Conservation (phyloP, 495 filamentous ascomycete genomes). For the Peziza echinospora region DNA sequence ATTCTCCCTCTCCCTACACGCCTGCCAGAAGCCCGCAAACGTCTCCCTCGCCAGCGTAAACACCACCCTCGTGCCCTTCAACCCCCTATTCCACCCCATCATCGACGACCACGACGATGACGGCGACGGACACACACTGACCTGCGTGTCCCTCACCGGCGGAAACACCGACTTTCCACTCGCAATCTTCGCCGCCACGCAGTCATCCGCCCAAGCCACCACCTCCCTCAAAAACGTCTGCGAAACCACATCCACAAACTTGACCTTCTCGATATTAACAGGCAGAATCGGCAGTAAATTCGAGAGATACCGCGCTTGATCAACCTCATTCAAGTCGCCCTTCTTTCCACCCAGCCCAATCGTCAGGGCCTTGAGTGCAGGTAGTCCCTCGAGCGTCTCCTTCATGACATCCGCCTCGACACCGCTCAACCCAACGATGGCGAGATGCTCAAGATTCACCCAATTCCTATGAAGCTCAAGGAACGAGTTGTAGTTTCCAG, state of each 20-base stretch:
- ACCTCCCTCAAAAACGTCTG: background rate
- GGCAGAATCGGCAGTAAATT: background rate
- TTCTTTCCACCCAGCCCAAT: conserved; percentile 10
- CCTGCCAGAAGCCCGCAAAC: too few relatives aligned
- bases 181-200: too few relatives aligned
- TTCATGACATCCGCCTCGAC: conserved; percentile 4
- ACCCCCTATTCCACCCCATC: too few relatives aligned
- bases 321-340: conserved; percentile 9
- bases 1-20: too few relatives aligned
- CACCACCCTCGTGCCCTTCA: too few relatives aligned
- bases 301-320: too few relatives aligned
- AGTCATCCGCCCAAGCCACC: background rate
- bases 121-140: too few relatives aligned
- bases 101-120: too few relatives aligned
- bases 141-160: too few relatives aligned
- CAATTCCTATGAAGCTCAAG: conserved; percentile 11
- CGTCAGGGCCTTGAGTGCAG: conserved; percentile 6
- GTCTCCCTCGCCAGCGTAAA: too few relatives aligned
- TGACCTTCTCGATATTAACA: background rate
- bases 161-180: too few relatives aligned
- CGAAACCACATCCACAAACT: background rate
- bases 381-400: conserved; percentile 6
- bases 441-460: conserved; percentile 10
- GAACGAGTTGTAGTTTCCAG: conserved; percentile 10
- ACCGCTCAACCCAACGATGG: conserved; percentile 11